Base-by-base conservation (phyloP, 106 monocot genomes). In the Dendrobium huoshanense region DNA sequence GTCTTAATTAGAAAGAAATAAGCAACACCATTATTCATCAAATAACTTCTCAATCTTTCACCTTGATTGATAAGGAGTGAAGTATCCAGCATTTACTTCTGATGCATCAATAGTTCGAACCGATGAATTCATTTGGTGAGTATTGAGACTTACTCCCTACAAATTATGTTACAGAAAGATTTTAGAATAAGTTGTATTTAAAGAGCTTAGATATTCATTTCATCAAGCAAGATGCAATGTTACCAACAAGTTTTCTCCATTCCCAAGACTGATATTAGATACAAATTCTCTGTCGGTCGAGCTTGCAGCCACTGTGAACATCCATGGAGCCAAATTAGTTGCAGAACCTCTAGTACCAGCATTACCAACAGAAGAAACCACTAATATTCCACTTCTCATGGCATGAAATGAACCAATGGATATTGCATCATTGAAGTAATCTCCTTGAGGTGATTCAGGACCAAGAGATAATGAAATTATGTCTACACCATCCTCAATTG, bases 391-490 rank as follows among this genome's bases (percentile, higher is more conserved):
- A 75, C 83, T 84, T 55, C 77, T 89, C 6, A 73, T 33, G 6
- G 97, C 97, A 83, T 98, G 97, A 72, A 98, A 98, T 2, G 97
- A 94, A 45, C 94, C 97, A 0, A 98, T 80, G 0, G 94, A 98
- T 54, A 98, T 91, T 0, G 94, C 81, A 75, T 98, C 97, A 43
- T 72, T 91, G 82, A 98, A 92, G 81, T 94, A 98, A 47, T 90
- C 91, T 25, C 86, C 88, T 77, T 91, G 94, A 76, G 94, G 92
- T 20, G 86, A 84, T 49, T 81, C 80, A 3, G 94, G 92, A 40
- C 97, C 94, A 58, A 97, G 78, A 55, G 97, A 97, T 15, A 97
- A 55, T 4, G 97, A 97, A 17, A 97, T 51, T 61, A 97, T 88
- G 81, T 97, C 89, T 10, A 97, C 97, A 6, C 94, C 91, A 82